These are phyloP conservation scores for Polymyxa betae DNA, from an alignment of 208 protist species.

Conservation along the genomic window DNA sequence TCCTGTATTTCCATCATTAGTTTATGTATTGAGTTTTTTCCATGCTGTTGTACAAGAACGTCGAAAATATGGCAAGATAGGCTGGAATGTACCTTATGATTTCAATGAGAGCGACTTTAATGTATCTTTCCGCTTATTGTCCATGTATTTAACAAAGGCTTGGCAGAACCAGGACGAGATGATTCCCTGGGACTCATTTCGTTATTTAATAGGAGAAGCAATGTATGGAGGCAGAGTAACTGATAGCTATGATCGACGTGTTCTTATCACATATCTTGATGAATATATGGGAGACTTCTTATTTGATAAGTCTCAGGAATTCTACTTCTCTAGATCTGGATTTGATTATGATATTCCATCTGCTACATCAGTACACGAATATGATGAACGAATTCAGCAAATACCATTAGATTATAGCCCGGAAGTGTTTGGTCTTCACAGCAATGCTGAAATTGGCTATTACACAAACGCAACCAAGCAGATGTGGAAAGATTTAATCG, in stretches of 20 bases:
- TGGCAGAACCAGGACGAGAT: constrained; percentile 82
- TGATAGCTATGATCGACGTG: constrained; percentile 93
- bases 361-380: constrained; percentile 79
- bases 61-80: constrained; percentile 79
- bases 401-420: constrained; percentile 90
- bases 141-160: constrained; percentile 96
- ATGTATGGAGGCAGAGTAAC: constrained; percentile 99
- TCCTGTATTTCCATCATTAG: constrained; percentile 90
- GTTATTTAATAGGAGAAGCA: constrained; percentile 97
- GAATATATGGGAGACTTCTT: constrained; percentile 99
- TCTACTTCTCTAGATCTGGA: constrained; percentile 85
- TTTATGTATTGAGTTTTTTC: constrained; percentile 97
- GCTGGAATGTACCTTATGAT: constrained; percentile 98
- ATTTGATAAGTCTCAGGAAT: constrained; percentile 97
- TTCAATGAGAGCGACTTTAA: constrained; percentile 99
- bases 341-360: constrained; percentile 88
- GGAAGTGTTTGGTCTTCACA: constrained; percentile 96
- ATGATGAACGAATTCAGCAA: constrained; percentile 84
- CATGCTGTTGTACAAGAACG: constrained; percentile 97
- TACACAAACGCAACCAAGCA: constrained; percentile 86
- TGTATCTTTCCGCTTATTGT: constrained; percentile 91
- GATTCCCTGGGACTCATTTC: constrained; percentile 96
- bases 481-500: constrained; percentile 91
- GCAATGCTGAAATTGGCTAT: constrained; percentile 97
- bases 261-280: constrained; percentile 96